Evolutionary conservation across 306 rosid species (phyloP).

Genomic region (Cucumis hystrix): DNA sequence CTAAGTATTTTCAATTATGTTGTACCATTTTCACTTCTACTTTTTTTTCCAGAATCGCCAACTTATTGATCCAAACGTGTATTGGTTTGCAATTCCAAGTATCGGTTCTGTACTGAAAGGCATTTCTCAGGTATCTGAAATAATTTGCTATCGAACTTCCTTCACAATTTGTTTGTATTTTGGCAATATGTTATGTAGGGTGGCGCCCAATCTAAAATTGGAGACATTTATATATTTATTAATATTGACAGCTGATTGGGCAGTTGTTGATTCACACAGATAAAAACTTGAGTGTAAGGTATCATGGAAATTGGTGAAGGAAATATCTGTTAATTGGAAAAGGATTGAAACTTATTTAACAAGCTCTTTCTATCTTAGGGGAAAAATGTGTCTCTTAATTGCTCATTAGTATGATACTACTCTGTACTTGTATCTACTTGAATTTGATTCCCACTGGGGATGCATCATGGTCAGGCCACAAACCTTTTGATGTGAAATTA

Average conservation of each 20-base stretch:
- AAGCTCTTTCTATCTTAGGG: neutral
- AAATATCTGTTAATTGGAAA: neutral
- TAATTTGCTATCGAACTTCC: neutral
- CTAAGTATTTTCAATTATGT: neutral
- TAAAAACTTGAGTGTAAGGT: neutral
- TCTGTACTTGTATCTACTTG: neutral
- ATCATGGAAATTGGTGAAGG: neutral
- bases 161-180: neutral
- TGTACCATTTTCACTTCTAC: constrained; percentile 11
- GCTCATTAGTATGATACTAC: neutral
- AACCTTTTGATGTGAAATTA: neutral
- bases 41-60: constrained; percentile 54
- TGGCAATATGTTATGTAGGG: neutral
- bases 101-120: constrained; percentile 78
- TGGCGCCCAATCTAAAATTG: neutral
- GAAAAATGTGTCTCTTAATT: neutral
- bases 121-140: constrained; percentile 61
- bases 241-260: neutral
- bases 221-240: neutral
- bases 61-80: constrained; percentile 71
- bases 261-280: neutral
- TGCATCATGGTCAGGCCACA: neutral
- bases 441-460: neutral
- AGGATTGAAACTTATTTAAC: neutral
- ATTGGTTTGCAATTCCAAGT: constrained; percentile 82